phyloP scores from a whole-genome alignment of 805 yeast genomes.

The Lipomyces oligophaga region DNA sequence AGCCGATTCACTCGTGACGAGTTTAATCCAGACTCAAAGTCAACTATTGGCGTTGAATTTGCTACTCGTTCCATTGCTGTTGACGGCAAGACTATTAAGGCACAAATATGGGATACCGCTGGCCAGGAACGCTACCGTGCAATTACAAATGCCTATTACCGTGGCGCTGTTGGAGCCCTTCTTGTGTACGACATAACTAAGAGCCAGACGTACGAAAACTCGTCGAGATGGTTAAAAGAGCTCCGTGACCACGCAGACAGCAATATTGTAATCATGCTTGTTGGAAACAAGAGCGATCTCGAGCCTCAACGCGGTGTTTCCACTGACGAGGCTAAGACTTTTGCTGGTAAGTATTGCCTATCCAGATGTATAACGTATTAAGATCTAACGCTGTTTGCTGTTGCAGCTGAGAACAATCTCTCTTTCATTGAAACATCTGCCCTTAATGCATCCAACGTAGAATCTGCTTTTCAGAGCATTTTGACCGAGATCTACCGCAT shows the following conservation, averaged over 20 bases:
- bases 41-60: constrained; percentile 97
- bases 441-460: constrained; percentile 89
- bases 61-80: constrained; percentile 93
- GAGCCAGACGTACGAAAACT: constrained; percentile 86
- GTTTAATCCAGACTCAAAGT: constrained; percentile 87
- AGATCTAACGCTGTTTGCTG: not conserved
- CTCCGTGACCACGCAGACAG: constrained; percentile 95
- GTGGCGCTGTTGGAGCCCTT: constrained; percentile 98
- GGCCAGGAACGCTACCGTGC: constrained; percentile 99
- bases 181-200: constrained; percentile 94
- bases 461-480: constrained; percentile 87
- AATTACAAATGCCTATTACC: constrained; percentile 91
- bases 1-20: constrained; percentile 95
- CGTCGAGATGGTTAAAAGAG: constrained; percentile 88
- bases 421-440: constrained; percentile 96
- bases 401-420: constrained; percentile 69
- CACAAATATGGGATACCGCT: constrained; percentile 99
- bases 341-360: constrained; percentile 46
- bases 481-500: constrained; percentile 89
- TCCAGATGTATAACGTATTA: not conserved
- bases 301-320: constrained; percentile 94
- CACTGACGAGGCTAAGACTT: constrained; percentile 92
- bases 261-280: constrained; percentile 91
- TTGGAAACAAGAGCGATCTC: constrained; percentile 94
- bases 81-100: constrained; percentile 92